These are phyloP conservation scores for Epichloe elymi DNA, from an alignment of 2,329 filamentous ascomycete genomes.

Conservation along the genomic window DNA sequence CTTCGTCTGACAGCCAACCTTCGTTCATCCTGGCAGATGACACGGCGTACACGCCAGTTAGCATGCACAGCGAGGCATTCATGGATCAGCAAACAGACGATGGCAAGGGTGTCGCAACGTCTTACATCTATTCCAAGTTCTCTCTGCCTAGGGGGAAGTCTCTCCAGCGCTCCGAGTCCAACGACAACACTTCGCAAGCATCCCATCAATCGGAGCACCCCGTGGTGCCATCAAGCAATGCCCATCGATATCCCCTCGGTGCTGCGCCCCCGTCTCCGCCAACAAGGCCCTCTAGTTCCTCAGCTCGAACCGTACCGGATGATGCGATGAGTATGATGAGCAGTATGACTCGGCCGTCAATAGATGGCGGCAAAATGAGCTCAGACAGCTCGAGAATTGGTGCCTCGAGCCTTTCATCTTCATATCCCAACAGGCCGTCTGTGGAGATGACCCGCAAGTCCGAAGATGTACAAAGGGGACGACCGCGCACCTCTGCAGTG, in stretches of 20 bases:
- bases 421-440: slow-evolving; percentile 32
- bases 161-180: slow-evolving; percentile 53
- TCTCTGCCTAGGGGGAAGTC: slow-evolving; percentile 69
- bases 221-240: slow-evolving; percentile 25
- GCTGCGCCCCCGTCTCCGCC: slow-evolving; percentile 52
- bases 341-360: slow-evolving; percentile 29
- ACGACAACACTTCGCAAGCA: slow-evolving; percentile 37
- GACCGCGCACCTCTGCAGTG: slow-evolving; percentile 23
- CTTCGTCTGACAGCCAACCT: slow-evolving; percentile 54
- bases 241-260: slow-evolving; percentile 27
- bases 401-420: slow-evolving; percentile 28
- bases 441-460: slow-evolving; percentile 30
- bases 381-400: slow-evolving; percentile 28
- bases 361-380: slow-evolving; percentile 37
- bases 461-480: slow-evolving; percentile 36
- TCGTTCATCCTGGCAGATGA: slow-evolving; percentile 53
- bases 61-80: slow-evolving; percentile 59
- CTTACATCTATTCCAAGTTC: slow-evolving; percentile 82
- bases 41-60: slow-evolving; percentile 54
- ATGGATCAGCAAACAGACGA: slow-evolving; percentile 37
- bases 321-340: slow-evolving; percentile 19
- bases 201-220: slow-evolving; percentile 54
- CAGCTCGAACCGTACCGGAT: slow-evolving; percentile 25
- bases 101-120: slow-evolving; percentile 41
- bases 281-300: slow-evolving; percentile 45